phyloP scores from a whole-genome alignment of 371 early-diverging fungal genomes.

The Parasitella parasitica region DNA sequence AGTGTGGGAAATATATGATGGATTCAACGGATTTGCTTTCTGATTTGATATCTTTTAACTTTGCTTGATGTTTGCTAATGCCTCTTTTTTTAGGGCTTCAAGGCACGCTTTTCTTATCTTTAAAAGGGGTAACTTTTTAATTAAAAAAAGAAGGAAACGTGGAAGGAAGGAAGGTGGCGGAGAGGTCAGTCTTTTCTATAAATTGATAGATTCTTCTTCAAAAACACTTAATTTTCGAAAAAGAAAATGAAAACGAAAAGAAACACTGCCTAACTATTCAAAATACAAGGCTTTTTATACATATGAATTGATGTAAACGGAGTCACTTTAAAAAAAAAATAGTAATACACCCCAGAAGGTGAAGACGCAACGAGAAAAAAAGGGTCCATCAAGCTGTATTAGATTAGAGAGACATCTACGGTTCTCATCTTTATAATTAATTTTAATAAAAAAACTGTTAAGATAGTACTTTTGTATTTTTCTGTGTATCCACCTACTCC shows the following conservation, averaged over 20 bases:
- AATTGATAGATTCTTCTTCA: background rate
- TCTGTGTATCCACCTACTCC: no score
- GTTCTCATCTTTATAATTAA: slow-evolving; percentile 19
- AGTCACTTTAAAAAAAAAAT: slow-evolving; percentile 12
- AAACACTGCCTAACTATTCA: background rate
- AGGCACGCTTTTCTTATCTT: background rate
- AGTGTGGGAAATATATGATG: background rate
- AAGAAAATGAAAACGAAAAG: background rate
- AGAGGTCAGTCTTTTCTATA: background rate
- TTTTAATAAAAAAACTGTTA: no score
- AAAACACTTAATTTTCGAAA: background rate
- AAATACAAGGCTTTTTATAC: slow-evolving; percentile 1
- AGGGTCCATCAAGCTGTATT: background rate
- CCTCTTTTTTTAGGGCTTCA: background rate
- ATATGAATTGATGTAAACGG: slow-evolving; percentile 5
- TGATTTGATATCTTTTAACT: background rate
- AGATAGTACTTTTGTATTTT: no score
- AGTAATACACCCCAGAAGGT: slow-evolving; percentile 14
- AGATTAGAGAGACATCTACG: background rate
- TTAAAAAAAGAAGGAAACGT: background rate
- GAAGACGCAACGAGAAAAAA: slow-evolving; percentile 4
- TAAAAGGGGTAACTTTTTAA: background rate
- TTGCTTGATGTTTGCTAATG: background rate
- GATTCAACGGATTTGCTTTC: background rate
- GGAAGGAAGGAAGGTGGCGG: no score